Base-by-base conservation (phyloP, 164 flowering plant species). In the Brasenia schreberi region DNA sequence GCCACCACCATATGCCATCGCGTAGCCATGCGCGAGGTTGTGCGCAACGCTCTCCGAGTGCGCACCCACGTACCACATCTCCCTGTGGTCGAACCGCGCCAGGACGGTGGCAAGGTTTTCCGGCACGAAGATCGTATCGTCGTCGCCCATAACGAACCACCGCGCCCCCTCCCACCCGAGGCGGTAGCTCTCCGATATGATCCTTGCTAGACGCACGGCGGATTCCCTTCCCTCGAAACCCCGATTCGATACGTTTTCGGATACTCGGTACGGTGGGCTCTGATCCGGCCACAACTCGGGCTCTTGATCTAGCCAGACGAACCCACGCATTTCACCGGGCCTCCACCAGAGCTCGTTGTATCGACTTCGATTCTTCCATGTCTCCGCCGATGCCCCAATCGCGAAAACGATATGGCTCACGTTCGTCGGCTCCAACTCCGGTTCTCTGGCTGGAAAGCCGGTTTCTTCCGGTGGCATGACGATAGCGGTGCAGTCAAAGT, bases 141-240 rank as follows among this genome's bases (percentile, higher is more conserved):
- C 92, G 69, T 88, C 96, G 4, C 96, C 92, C 89, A 89, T 83
- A 62, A 89, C 90, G 65, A 84, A 89, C 96, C 96, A 89, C 68
- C 91, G 75, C 71, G 87, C 87, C 39, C 72, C 68, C 2, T 77
- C 75, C 62, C 74, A 44, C 18, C 81, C 75, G n/a, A 81, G 63
- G 42, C 73, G 68, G 75, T 74, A 85, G 62, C 77, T 77, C 62
- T 87, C 96, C 70, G 58, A 12, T 6, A 89, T 77, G 2, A 87
- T 77, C 63, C 89, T 73, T 6, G 92, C 86, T 0, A 89, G 77
- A 60, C 96, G 77, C 5, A 78, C 85, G 33, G 88, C 85, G 5
- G 84, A 64, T 9, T 58, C 69, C 7, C 81, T 71, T 72, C 66
- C 39, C 39, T 33, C 39, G 39, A 33, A 33, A 33, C 4, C 39